These are phyloP conservation scores for Pelargonium australe DNA, from an alignment of 441 rosid species.

Conservation along the genomic window DNA sequence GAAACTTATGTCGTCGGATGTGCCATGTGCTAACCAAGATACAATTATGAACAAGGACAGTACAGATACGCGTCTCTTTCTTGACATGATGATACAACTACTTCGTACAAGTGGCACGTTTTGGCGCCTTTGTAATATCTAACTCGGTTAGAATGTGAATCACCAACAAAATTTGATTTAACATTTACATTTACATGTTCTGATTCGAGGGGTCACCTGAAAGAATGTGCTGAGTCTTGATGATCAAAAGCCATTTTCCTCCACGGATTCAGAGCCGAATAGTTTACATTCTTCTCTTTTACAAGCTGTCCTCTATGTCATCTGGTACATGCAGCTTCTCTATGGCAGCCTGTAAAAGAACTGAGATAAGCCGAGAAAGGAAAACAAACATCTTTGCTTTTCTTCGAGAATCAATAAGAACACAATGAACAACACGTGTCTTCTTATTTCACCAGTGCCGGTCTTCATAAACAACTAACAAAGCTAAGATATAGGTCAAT, in stretches of 20 bases:
- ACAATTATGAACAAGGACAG: slow-evolving; percentile 21
- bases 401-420: slow-evolving; percentile 4
- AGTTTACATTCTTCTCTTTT: slow-evolving; percentile 18
- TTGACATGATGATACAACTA: slow-evolving; percentile 20
- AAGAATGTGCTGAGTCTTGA: background rate
- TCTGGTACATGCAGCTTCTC: slow-evolving; percentile 72
- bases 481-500: slow-evolving; percentile 1
- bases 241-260: slow-evolving; percentile 14
- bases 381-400: background rate
- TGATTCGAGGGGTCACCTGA: background rate
- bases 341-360: slow-evolving; percentile 54
- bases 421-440: background rate
- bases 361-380: background rate
- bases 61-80: slow-evolving; percentile 18
- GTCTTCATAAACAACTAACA: background rate
- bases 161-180: slow-evolving; percentile 28
- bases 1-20: background rate
- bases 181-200: slow-evolving; percentile 11
- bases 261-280: slow-evolving; percentile 19
- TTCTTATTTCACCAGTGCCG: too few relatives aligned
- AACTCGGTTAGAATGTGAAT: slow-evolving; percentile 16
- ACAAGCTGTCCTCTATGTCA: slow-evolving; percentile 42
- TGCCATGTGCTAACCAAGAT: slow-evolving; percentile 1
- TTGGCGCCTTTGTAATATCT: slow-evolving; percentile 18
- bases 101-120: slow-evolving; percentile 23